Conservation (phyloP, 1,284 basidiomycete species). For the Trametes versicolor region DNA sequence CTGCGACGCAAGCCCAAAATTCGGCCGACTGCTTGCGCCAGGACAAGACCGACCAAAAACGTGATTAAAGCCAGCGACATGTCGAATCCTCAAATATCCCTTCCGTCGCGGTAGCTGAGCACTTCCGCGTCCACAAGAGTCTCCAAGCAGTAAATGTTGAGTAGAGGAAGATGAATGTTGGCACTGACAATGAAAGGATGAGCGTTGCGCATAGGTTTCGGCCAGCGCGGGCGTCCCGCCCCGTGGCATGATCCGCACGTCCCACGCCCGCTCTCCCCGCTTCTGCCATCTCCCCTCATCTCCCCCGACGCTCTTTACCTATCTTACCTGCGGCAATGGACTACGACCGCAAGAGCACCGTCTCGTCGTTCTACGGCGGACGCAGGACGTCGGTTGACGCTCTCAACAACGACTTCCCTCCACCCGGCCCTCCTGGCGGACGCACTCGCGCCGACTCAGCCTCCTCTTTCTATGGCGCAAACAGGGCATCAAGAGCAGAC, state of each 20-base stretch:
- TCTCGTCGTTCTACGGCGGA: conserved; percentile 79
- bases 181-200: too few relatives aligned
- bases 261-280: conserved; percentile 22
- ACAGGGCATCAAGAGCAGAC: conserved; percentile 54
- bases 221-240: conserved; percentile 19
- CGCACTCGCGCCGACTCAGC: conserved; percentile 68
- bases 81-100: neutral
- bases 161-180: neutral
- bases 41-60: conserved; percentile 19
- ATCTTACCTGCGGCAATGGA: conserved; percentile 48
- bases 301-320: conserved; percentile 24
- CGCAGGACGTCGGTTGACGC: conserved; percentile 67
- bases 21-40: conserved; percentile 22
- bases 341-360: conserved; percentile 74
- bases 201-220: neutral
- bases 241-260: conserved; percentile 12
- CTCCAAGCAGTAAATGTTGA: neutral
- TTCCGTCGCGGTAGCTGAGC: neutral
- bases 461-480: conserved; percentile 67
- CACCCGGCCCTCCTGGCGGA: conserved; percentile 44
- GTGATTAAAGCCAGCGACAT: conserved; percentile 24
- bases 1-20: conserved; percentile 27
- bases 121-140: neutral
- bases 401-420: conserved; percentile 62
- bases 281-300: conserved; percentile 19